Evolutionary conservation across 2,329 filamentous ascomycete genomes (phyloP).

Genomic region (Cephalotrichum gorgonifer): DNA sequence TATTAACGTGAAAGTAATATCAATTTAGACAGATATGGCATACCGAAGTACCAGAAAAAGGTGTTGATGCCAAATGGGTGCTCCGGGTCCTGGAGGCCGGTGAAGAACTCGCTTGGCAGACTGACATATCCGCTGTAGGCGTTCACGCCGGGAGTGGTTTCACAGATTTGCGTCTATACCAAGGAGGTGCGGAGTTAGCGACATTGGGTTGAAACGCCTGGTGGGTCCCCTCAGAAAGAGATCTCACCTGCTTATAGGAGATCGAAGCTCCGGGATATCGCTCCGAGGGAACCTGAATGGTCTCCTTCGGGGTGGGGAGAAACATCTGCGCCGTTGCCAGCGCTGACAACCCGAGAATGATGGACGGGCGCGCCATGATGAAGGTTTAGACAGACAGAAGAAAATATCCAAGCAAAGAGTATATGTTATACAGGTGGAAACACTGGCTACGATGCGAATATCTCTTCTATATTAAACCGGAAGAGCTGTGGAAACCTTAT

Average conservation of each 20-base stretch:
- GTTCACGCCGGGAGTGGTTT: constrained; percentile 17
- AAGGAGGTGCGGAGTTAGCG: not conserved
- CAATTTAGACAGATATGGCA: not conserved
- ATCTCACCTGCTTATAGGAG: constrained; percentile 13
- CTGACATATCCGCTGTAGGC: constrained; percentile 45
- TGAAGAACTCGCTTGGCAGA: constrained; percentile 13
- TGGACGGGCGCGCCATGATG: not conserved
- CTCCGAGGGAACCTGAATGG: not conserved
- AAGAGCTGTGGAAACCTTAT: too few species aligned
- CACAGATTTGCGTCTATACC: constrained; percentile 27
- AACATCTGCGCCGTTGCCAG: not conserved
- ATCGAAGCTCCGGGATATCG: constrained; percentile 11
- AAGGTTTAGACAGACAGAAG: not conserved
- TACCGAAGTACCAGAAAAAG: constrained; percentile 38
- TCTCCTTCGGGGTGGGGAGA: not conserved
- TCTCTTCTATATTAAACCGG: too few species aligned
- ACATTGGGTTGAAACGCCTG: not conserved
- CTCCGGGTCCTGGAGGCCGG: constrained; percentile 13
- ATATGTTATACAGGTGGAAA: not conserved
- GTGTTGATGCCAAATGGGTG: constrained; percentile 11
- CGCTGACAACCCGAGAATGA: not conserved
- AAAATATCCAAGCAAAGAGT: not conserved
- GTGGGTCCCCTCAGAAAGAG: too few species aligned
- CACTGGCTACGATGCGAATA: too few species aligned
- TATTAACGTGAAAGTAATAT: not conserved